Evolutionary conservation across 257 asterid genomes (phyloP), one percentile per base, ranked within the genome.

Genomic region (Solanum megistacrolobum): DNA sequence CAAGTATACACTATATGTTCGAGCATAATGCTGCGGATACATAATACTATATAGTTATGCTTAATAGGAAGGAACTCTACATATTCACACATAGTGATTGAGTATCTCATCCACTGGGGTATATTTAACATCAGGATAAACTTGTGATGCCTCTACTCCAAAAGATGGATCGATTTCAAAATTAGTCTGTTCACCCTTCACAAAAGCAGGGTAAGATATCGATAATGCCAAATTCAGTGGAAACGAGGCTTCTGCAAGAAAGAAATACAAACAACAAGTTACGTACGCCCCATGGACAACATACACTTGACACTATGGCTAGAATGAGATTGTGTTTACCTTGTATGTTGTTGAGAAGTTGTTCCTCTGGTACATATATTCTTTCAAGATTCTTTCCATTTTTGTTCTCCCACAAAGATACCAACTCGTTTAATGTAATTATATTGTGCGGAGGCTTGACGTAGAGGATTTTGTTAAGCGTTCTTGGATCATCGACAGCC

Each of bases 371-470:
- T 6, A 92, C 87, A 69, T 92, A 93, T 35, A 76, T 88, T 58
- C 92, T 96, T 86, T 94, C 93, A 9, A 96, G 92, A 31, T 93
- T 92, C 87, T 92, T 93, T 1, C 96, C 96, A 21, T 91, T 94
- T 93, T 91, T 92, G 88, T 94, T 95, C 98, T 95, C 98, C 98
- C 98, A 94, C 20, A 92, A 74, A 18, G 92, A 93, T 84, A 91
- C 94, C 13, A 93, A 73, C 43, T 95, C 94, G 55, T 95, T 94
- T 86, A 94, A 91, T 1, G 98, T 83, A 5, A 71, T 71, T 7
- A 85, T 83, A 90, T 96, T 96, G 25, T 92, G 92, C 2, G 90
- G 69, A 12, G 98, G 98, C 89, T 83, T 93, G 6, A 96, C 35
- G 84, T 92, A 93, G 55, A 96, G 91, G 79, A 88, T 88, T 86